phyloP scores from a whole-genome alignment of 495 filamentous ascomycete species.

The Talaromyces ruber region DNA sequence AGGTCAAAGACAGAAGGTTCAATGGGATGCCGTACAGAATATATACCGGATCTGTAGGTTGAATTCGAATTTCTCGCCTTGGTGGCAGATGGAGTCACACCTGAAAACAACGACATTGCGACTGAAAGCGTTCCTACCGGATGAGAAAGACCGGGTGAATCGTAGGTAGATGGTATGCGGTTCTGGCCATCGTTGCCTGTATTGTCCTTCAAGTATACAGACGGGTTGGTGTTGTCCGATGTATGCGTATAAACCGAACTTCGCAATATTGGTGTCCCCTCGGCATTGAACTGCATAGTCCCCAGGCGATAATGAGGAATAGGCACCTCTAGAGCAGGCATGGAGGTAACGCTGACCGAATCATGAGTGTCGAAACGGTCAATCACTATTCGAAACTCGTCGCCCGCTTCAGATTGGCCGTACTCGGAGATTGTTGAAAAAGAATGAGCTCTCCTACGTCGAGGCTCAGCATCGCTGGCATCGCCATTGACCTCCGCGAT shows the following conservation, averaged over 20 bases:
- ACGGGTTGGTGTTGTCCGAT: constrained; percentile 46
- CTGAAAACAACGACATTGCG: constrained; percentile 10
- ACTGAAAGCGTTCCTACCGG: background rate
- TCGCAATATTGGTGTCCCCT: constrained; percentile 72
- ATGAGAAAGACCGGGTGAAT: constrained; percentile 2
- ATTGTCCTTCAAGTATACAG: constrained; percentile 24
- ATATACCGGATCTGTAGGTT: constrained; percentile 29
- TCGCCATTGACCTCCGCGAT: constrained; percentile 17
- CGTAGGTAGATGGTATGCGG: constrained; percentile 1
- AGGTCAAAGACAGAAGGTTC: constrained; percentile 65
- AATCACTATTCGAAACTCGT: constrained; percentile 77
- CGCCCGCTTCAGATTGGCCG: constrained; percentile 28
- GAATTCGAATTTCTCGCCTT: constrained; percentile 1
- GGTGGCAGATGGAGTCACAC: background rate
- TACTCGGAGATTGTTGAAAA: constrained; percentile 54
- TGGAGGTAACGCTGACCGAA: constrained; percentile 50
- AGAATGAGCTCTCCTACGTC: constrained; percentile 49
- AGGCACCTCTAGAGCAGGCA: constrained; percentile 61
- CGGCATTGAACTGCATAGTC: constrained; percentile 69
- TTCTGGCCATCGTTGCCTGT: constrained; percentile 10
- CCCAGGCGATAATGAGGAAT: constrained; percentile 86
- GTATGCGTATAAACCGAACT: constrained; percentile 56
- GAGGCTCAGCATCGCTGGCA: constrained; percentile 18
- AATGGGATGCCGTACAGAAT: constrained; percentile 39
- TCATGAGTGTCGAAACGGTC: constrained; percentile 62